phyloP scores from a whole-genome alignment of 2,329 filamentous ascomycete genomes.

The Alternaria alternata region DNA sequence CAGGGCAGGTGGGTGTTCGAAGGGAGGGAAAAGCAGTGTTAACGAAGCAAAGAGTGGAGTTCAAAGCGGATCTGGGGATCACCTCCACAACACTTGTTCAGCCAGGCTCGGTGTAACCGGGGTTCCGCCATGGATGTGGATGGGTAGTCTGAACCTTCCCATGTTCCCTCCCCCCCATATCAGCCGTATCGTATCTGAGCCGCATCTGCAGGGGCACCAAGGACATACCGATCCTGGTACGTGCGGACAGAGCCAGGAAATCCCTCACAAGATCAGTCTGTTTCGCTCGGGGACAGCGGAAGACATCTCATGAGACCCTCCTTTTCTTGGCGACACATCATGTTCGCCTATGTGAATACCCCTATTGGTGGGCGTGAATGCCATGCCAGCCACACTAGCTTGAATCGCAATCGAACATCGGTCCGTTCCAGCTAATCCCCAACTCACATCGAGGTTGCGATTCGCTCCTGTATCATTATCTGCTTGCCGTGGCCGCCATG shows the following conservation, averaged over 20 bases:
- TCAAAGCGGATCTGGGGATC: conserved; percentile 8
- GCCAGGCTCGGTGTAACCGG: background rate
- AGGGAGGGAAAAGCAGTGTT: conserved; percentile 5
- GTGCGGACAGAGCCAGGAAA: background rate
- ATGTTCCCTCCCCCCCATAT: background rate
- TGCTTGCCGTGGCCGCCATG: background rate
- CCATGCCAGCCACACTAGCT: background rate
- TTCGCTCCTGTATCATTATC: background rate
- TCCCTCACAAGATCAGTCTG: background rate
- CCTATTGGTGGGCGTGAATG: background rate
- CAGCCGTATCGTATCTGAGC: background rate
- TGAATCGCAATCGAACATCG: background rate
- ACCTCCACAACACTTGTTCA: conserved; percentile 11
- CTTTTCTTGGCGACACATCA: conserved; percentile 2
- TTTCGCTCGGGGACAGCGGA: background rate
- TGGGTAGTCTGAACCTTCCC: background rate
- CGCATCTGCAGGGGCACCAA: background rate
- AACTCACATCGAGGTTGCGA: background rate
- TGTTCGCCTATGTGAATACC: background rate
- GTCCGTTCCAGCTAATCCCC: background rate
- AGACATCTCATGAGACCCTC: background rate
- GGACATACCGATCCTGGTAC: conserved; percentile 2
- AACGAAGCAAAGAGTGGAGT: conserved; percentile 9
- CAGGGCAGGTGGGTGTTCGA: background rate
- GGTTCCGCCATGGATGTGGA: background rate